phyloP scores from a whole-genome alignment of 441 rosid species.

The Geranium incanum region DNA sequence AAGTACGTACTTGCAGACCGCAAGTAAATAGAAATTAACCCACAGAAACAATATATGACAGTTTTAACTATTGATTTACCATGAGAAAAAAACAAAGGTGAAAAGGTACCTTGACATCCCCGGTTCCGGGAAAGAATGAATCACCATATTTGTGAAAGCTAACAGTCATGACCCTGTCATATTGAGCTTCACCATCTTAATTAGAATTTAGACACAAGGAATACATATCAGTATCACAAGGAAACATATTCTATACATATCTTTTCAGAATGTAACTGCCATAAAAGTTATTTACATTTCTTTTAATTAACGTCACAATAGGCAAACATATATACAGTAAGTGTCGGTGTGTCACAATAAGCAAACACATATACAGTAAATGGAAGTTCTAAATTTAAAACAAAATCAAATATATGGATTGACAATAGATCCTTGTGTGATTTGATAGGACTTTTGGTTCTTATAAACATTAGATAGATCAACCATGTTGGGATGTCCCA shows the following conservation, averaged over 20 bases:
- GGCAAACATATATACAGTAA: too few relatives aligned
- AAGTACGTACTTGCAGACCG: background rate
- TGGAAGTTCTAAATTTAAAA: too few relatives aligned
- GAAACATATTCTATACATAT: background rate
- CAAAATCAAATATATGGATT: too few relatives aligned
- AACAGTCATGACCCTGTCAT: constrained; percentile 94
- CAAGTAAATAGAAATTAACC: background rate
- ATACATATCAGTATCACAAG: constrained; percentile 12
- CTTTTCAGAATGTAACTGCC: background rate
- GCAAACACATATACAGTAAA: too few relatives aligned
- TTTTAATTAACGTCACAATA: too few relatives aligned
- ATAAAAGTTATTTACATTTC: too few relatives aligned
- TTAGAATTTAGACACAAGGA: constrained; percentile 14
- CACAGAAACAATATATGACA: background rate
- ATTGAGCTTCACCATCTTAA: constrained; percentile 16
- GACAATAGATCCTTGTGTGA: too few relatives aligned
- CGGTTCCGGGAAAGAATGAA: constrained; percentile 96
- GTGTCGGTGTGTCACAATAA: too few relatives aligned
- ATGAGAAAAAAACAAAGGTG: constrained; percentile 5
- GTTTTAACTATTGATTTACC: background rate
- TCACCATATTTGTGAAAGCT: constrained; percentile 98
- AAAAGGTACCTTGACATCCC: constrained; percentile 77
- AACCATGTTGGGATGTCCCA: too few relatives aligned
- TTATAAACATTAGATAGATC: too few relatives aligned
- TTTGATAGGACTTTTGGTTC: too few relatives aligned